These are phyloP conservation scores for Lachnellula arida DNA, from an alignment of 2,329 filamentous ascomycete genomes.

Conservation along the genomic window DNA sequence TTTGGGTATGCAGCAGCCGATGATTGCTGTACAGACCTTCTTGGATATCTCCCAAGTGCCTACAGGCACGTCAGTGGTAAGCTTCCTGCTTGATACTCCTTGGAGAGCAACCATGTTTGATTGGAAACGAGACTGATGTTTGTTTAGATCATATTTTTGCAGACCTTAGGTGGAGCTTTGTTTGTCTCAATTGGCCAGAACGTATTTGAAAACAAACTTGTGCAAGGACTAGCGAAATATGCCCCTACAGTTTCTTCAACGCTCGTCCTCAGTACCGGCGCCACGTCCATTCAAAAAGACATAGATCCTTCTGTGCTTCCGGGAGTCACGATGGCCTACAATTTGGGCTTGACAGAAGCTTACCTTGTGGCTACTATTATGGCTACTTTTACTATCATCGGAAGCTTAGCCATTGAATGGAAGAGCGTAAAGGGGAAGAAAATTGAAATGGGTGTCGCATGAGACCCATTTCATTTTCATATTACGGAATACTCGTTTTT, in stretches of 20 bases:
- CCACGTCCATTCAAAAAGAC: conserved; percentile 43
- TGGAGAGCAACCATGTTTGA: not conserved
- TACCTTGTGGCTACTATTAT: conserved; percentile 52
- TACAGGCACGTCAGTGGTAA: conserved; percentile 2
- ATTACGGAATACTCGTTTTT: not conserved
- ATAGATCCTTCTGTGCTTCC: conserved; percentile 47
- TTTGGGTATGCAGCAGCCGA: conserved; percentile 42
- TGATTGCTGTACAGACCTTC: conserved; percentile 14
- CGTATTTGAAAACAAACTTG: conserved; percentile 30
- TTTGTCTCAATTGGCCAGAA: conserved; percentile 52
- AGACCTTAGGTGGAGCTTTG: conserved; percentile 52
- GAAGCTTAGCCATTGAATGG: conserved; percentile 44
- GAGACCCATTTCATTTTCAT: not conserved
- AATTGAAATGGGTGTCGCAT: conserved; percentile 28
- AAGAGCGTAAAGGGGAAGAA: conserved; percentile 47
- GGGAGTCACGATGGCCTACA: conserved; percentile 56
- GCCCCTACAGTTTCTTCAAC: conserved; percentile 30
- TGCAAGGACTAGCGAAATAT: conserved; percentile 20
- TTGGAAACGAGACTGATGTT: not conserved
- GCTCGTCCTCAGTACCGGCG: conserved; percentile 38
- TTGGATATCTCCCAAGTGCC: conserved; percentile 12
- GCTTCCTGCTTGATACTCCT: not conserved
- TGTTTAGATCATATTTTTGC: conserved; percentile 38
- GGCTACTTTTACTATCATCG: conserved; percentile 42
- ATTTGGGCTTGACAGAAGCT: conserved; percentile 45